These are phyloP conservation scores for Fusarium lateritium DNA, from an alignment of 2,329 filamentous ascomycete species.

Conservation along the genomic window DNA sequence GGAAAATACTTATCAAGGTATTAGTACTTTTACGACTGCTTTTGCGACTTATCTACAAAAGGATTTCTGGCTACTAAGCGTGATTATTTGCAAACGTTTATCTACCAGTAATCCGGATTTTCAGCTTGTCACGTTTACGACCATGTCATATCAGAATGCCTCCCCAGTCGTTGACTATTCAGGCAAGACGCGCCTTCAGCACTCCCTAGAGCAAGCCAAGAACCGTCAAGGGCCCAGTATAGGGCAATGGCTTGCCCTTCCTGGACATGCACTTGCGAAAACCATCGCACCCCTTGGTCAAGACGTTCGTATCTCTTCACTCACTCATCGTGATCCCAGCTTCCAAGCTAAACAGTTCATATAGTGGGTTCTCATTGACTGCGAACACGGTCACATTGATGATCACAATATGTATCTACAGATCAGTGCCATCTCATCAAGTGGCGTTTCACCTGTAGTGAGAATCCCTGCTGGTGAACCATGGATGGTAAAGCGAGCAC, in stretches of 20 bases:
- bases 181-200: conserved; percentile 5
- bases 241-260: conserved; percentile 9
- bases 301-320: conserved; percentile 45
- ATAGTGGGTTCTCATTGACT: too few relatives aligned
- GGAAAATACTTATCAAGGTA: too few relatives aligned
- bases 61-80: too few relatives aligned
- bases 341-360: too few relatives aligned
- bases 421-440: conserved; percentile 4
- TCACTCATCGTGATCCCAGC: too few relatives aligned
- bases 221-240: background rate
- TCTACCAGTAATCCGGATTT: too few relatives aligned
- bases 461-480: background rate
- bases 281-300: conserved; percentile 5
- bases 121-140: background rate
- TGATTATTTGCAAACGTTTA: too few relatives aligned
- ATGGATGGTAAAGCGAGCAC: background rate
- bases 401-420: conserved; percentile 1
- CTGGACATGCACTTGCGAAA: conserved; percentile 3
- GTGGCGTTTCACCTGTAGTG: background rate
- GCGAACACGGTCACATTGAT: background rate
- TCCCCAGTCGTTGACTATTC: background rate
- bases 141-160: conserved; percentile 7
- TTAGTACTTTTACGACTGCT: too few relatives aligned
- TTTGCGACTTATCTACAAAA: too few relatives aligned
- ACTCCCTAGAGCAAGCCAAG: conserved; percentile 1